phyloP scores from a whole-genome alignment of 2,329 filamentous ascomycete species.

The Alternaria infectoria region DNA sequence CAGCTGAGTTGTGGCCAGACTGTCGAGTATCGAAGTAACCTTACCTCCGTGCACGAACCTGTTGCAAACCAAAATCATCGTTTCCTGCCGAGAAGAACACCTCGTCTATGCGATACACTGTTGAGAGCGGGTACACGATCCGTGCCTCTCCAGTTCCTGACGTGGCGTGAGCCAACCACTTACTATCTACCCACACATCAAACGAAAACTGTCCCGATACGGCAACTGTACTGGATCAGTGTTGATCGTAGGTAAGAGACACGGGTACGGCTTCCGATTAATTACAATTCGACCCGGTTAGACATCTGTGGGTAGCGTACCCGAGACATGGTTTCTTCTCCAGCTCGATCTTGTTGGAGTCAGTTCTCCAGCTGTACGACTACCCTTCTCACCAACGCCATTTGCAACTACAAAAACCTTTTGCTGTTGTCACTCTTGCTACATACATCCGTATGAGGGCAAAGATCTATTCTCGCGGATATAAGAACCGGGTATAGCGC shows the following conservation, averaged over 20 bases:
- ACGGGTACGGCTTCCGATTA: conserved; percentile 15
- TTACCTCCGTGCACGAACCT: neutral
- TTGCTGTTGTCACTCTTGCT: neutral
- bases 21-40: neutral
- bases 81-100: neutral
- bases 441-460: neutral
- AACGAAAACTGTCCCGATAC: neutral
- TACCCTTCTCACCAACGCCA: neutral
- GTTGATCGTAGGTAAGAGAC: conserved; percentile 12
- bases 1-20: neutral
- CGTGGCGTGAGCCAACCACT: neutral
- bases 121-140: neutral
- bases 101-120: neutral
- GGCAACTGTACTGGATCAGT: conserved; percentile 3
- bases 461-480: neutral
- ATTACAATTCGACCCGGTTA: neutral
- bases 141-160: neutral
- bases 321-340: neutral
- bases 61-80: neutral
- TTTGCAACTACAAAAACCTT: neutral
- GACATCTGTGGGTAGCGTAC: neutral
- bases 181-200: neutral
- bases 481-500: neutral
- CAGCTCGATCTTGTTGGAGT: neutral
- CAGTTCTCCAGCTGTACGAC: neutral